Base-by-base conservation (phyloP, 345 rosid species). In the Arabis alpina region DNA sequence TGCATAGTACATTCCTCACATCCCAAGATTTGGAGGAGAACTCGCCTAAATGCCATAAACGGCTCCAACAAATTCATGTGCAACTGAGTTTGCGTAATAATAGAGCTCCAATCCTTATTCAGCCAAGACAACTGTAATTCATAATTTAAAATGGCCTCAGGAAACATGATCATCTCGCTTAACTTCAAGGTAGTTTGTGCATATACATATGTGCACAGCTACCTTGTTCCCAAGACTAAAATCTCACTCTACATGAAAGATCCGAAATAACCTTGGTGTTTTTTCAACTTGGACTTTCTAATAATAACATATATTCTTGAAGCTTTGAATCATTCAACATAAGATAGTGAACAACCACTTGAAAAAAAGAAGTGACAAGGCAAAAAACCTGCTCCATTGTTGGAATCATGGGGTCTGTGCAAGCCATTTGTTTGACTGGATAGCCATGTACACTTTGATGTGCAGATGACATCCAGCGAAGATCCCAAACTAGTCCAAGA, bases 61-160 rank as follows among this genome's bases (percentile, higher is more conserved):
- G 98, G 97, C 75, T 93, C 98, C 73, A 93, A 78, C 78, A 93
- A 80, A 83, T 83, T 86, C 97, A 93, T 86, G 81, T 93, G 98
- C 70, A 93, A 83, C 80, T 86, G 91, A 37, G 90, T 75, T 71
- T 80, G 82, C 61, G 70, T 76, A 85, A 87, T 72, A 80, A 86
- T 85, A 66, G 85, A 80, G 77, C 72, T 86, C 98, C 97, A 91
- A 34, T 86, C 88, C 65, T 55, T 72, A 73, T 89, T 84, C 77
- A 93, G 80, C 87, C 86, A 85, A 12, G 86, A 83, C 79, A 93
- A 73, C 97, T 93, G 80, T 60, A 77, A 56, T 76, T 60, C 66
- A 77, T 39, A 82, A 23, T 45, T 64, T 78, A 48, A 69, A 63
- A 36, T 61, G 55, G 59, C 36, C 53, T 55, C 68, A 47, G 71